Percentiles rank a stretch among this genome's conserved stretches.
These are phyloP conservation scores for Tolypocladium tundrense DNA, from an alignment of 2,329 filamentous ascomycete species.

Conservation along the genomic window DNA sequence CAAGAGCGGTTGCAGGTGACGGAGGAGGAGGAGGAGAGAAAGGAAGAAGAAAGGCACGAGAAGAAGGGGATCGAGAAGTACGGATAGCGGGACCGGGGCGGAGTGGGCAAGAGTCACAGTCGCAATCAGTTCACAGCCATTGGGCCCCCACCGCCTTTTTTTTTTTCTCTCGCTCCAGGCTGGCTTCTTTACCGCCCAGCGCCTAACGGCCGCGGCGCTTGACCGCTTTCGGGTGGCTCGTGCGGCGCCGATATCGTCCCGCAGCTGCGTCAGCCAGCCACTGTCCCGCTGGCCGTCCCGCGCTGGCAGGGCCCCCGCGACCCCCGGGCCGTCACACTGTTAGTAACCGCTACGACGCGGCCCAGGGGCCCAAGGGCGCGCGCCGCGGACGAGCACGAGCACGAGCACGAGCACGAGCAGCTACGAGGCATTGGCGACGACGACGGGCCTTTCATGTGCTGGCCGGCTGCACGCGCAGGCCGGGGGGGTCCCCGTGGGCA, in stretches of 20 bases:
- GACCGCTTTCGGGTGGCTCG: not conserved
- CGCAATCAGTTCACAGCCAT: not conserved
- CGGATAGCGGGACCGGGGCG: not conserved
- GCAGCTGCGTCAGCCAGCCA: not conserved
- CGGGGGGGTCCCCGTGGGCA: not conserved
- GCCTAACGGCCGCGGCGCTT: not conserved
- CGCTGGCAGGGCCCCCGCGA: too few species aligned
- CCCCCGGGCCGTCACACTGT: not conserved
- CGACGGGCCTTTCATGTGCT: too few species aligned
- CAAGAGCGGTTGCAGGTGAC: constrained; percentile 3
- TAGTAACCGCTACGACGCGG: not conserved
- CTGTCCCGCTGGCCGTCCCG: not conserved
- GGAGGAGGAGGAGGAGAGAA: not conserved
- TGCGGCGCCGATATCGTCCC: constrained; percentile 2
- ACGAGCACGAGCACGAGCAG: too few species aligned
- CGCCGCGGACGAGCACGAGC: too few species aligned
- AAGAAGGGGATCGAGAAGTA: not conserved
- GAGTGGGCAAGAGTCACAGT: not conserved
- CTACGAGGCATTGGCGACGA: too few species aligned
- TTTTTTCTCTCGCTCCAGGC: not conserved
- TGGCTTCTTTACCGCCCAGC: not conserved
- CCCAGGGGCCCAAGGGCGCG: not conserved
- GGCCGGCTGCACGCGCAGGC: too few species aligned
- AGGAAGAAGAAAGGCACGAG: not conserved
- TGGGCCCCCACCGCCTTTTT: not conserved